A percentile compares a stretch with the other conserved stretches of the same genome.
These are phyloP conservation scores for Scedosporium minutisporum DNA, from an alignment of 2,329 filamentous ascomycete genomes.

Conservation along the genomic window DNA sequence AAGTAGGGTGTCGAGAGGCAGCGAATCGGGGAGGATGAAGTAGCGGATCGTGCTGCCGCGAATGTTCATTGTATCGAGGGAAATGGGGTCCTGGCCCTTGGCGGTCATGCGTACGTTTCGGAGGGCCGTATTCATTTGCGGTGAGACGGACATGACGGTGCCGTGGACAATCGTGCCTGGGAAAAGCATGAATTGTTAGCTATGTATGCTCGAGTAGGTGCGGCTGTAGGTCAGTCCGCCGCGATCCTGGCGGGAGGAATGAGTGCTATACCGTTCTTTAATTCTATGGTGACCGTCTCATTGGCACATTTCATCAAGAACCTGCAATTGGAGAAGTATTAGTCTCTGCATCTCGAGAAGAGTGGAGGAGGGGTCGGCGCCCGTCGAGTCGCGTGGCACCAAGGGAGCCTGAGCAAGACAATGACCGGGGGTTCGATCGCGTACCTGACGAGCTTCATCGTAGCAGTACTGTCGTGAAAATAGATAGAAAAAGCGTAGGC, in stretches of 20 bases:
- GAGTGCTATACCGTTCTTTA: constrained; percentile 75
- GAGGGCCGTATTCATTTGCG: constrained; percentile 96
- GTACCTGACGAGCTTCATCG: constrained; percentile 96
- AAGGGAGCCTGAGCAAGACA: neutral
- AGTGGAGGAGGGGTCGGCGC: constrained; percentile 4
- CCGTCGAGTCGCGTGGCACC: neutral
- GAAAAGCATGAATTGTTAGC: neutral
- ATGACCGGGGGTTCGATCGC: constrained; percentile 20
- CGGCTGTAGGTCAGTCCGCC: neutral
- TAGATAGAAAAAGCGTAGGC: neutral
- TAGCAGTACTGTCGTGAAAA: constrained; percentile 27
- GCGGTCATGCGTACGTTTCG: constrained; percentile 95
- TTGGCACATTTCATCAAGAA: constrained; percentile 99
- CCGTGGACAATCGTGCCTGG: constrained; percentile 90
- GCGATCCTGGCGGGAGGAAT: neutral
- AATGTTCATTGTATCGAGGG: constrained; percentile 92
- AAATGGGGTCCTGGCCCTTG: constrained; percentile 76
- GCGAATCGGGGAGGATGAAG: constrained; percentile 89
- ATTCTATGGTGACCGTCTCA: constrained; percentile 95
- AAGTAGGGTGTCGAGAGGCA: constrained; percentile 88
- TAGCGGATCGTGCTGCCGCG: constrained; percentile 94
- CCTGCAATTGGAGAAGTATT: constrained; percentile 36
- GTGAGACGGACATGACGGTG: constrained; percentile 92
- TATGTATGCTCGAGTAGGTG: neutral
- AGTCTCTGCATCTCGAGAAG: neutral